Percentiles rank a stretch among this genome's conserved stretches.
Conservation (phyloP, 2,329 filamentous ascomycete genomes). For the Fusarium sp. region DNA sequence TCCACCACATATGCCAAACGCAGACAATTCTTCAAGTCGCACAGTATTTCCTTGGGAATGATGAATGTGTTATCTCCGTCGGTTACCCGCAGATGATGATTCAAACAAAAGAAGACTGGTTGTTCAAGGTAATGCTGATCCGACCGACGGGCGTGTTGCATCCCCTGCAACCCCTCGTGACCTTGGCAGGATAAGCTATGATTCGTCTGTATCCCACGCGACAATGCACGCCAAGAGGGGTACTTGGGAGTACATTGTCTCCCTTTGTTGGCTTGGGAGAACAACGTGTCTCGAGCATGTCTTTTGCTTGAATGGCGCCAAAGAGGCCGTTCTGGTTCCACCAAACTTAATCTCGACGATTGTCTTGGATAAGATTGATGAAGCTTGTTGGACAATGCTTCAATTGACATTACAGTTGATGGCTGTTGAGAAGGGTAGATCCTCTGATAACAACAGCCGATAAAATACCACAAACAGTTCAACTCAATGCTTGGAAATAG, state of each 20-base stretch:
- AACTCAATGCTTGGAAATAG: not conserved
- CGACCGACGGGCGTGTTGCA: slow-evolving; percentile 28
- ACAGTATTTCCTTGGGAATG: slow-evolving; percentile 5
- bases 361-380: slow-evolving; percentile 12
- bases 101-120: not conserved
- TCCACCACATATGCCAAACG: slow-evolving; percentile 6
- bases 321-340: slow-evolving; percentile 31
- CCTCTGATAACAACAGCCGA: not conserved
- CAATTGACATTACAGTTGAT: not conserved
- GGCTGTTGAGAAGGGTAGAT: not conserved
- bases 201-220: slow-evolving; percentile 36
- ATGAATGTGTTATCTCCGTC: not conserved
- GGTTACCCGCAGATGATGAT: slow-evolving; percentile 15
- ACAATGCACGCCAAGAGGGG: slow-evolving; percentile 27
- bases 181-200: slow-evolving; percentile 27
- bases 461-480: accelerated
- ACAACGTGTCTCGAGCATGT: slow-evolving; percentile 24
- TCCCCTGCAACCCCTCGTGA: slow-evolving; percentile 34
- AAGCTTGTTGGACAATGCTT: not conserved
- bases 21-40: not conserved
- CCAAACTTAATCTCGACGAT: slow-evolving; percentile 51
- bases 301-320: not conserved
- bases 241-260: slow-evolving; percentile 31
- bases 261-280: not conserved
- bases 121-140: slow-evolving; percentile 28